Evolutionary conservation across 768 basidiomycete genomes (phyloP), one percentile per base, ranked within the genome.

Genomic region (Tephrocybe rancida): DNA sequence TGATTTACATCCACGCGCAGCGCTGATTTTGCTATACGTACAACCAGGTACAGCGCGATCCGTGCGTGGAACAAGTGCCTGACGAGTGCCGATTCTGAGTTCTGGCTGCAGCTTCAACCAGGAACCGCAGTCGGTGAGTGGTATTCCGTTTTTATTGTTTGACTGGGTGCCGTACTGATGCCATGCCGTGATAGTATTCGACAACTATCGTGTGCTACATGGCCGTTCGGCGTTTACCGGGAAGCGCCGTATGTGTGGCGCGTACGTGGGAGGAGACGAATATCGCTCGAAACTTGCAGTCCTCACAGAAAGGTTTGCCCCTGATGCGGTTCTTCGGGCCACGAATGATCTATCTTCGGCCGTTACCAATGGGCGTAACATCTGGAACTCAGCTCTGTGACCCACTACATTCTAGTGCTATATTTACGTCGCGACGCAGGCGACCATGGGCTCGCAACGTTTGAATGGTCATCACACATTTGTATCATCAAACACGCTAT

Each of bases 191-290:
- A 7, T 62, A 92, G 92, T 94, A 19, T 78, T 96, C 45, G 88
- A 98, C 69, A 98, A 98, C 66, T 90, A 96, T 70, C 84, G 96
- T 19, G 92, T 98, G 11, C 75, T 98, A 44, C 96, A 98, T 61
- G 96, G 96, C 11, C 86, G 96, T n/a, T 92, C 94, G 0, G 82
- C 86, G 1, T 98, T 97, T 65, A 79, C 83, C 11, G 96, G 96
- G 10, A 83, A 84, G 67, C 83, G 96, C 3, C 82, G 91, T 1
- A 92, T 99, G 85, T 98, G 96, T 64, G 96, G 96, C 2, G 97
- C 96, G 0, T 99, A 99, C 67, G 82, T 98, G 52, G 91, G 92
- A 0, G 75, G 82, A 11, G 96, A 99, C 67, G 97, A 99, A 66
- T 98, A 87, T 67, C 79, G 80, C 34, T 95, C 93, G 0, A 87